Conservation (phyloP, 805 yeast genomes). For the Ascoidea rubescens region DNA sequence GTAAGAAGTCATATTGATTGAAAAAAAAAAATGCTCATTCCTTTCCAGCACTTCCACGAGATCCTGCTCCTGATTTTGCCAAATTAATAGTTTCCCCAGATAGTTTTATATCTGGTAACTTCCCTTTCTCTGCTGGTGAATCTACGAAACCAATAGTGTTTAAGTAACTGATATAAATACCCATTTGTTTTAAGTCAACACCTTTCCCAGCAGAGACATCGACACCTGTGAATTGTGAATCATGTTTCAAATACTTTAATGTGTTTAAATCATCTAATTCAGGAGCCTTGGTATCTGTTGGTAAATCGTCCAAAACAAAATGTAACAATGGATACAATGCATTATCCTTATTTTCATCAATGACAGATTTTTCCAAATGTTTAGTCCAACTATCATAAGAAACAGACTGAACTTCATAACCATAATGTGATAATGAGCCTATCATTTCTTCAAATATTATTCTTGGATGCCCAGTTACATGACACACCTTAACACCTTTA, state of each 20-base stretch:
- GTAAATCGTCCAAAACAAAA: slow-evolving; percentile 86
- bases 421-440: slow-evolving; percentile 49
- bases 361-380: slow-evolving; percentile 62
- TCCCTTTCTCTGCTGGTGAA: slow-evolving; percentile 33
- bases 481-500: slow-evolving; percentile 56
- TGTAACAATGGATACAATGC: slow-evolving; percentile 90
- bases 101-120: slow-evolving; percentile 39
- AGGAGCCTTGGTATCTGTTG: slow-evolving; percentile 86
- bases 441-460: slow-evolving; percentile 66
- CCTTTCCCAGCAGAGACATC: slow-evolving; percentile 66
- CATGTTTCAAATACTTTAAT: slow-evolving; percentile 47
- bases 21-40: not conserved
- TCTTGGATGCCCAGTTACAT: slow-evolving; percentile 97
- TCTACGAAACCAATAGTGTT: slow-evolving; percentile 71
- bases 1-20: too few relatives aligned
- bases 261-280: slow-evolving; percentile 87
- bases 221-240: slow-evolving; percentile 43
- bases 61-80: slow-evolving; percentile 56
- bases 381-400: slow-evolving; percentile 74
- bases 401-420: slow-evolving; percentile 48
- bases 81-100: slow-evolving; percentile 42
- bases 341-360: slow-evolving; percentile 49
- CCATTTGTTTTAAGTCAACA: slow-evolving; percentile 51
- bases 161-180: slow-evolving; percentile 69
- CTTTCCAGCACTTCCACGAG: slow-evolving; percentile 52